These are phyloP conservation scores for Coriaria nepalensis DNA, from an alignment of 306 rosid species.

Conservation along the genomic window DNA sequence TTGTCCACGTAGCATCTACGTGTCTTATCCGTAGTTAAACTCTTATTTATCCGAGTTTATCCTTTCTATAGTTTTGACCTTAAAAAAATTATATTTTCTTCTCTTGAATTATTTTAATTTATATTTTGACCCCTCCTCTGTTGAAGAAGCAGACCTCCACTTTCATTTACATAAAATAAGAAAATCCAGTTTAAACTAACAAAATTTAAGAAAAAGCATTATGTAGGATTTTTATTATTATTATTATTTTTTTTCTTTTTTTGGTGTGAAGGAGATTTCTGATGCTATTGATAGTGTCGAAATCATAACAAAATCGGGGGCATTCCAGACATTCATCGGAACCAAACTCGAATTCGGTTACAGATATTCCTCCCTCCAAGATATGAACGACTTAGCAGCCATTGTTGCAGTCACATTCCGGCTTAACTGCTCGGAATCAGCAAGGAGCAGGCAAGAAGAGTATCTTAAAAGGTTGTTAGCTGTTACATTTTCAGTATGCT, in stretches of 20 bases:
- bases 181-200: too few relatives aligned
- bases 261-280: constrained; percentile 11
- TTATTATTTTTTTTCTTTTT: not conserved
- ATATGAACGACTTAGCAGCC: constrained; percentile 23
- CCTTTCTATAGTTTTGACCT: too few relatives aligned
- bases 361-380: constrained; percentile 18
- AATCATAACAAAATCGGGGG: constrained; percentile 10
- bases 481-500: not conserved
- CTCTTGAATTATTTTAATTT: too few relatives aligned
- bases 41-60: too few relatives aligned
- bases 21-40: too few relatives aligned
- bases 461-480: constrained; percentile 12
- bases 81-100: too few relatives aligned
- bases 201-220: too few relatives aligned
- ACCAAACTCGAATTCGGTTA: constrained; percentile 17
- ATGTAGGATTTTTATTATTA: not conserved
- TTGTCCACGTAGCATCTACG: too few relatives aligned
- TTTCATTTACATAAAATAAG: too few relatives aligned
- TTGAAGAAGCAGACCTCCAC: too few relatives aligned
- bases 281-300: constrained; percentile 15
- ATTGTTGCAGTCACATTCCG: constrained; percentile 16
- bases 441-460: constrained; percentile 11
- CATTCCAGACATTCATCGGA: constrained; percentile 7
- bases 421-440: constrained; percentile 9
- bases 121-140: too few relatives aligned